phyloP scores from a whole-genome alignment of 2,329 filamentous ascomycete genomes.

The Fusarium denticulatum region DNA sequence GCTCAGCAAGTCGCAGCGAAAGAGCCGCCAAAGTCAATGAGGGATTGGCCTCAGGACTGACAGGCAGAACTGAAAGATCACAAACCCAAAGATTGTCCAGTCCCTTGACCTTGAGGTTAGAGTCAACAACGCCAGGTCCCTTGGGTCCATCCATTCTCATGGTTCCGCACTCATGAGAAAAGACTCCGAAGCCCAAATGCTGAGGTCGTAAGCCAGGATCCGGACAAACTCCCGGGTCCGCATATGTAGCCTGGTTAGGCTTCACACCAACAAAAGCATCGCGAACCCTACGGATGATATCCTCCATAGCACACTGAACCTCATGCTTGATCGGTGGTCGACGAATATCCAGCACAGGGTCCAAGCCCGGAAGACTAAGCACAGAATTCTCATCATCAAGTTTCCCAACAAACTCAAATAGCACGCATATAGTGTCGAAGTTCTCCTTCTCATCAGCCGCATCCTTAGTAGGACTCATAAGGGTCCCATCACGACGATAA shows the following conservation, averaged over 20 bases:
- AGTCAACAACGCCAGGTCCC: constrained; percentile 4
- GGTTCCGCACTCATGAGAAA: constrained; percentile 30
- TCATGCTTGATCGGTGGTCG: constrained; percentile 6
- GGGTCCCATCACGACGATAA: constrained; percentile 4
- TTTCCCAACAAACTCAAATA: constrained; percentile 23
- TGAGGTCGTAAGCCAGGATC: constrained; percentile 15
- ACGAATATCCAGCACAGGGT: constrained; percentile 15
- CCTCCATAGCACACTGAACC: constrained; percentile 22
- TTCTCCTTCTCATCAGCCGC: constrained; percentile 7
- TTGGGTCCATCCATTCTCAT: constrained; percentile 30
- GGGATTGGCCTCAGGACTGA: constrained; percentile 28
- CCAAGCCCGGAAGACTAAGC: constrained; percentile 10
- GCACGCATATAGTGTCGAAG: constrained; percentile 26
- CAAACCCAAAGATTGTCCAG: constrained; percentile 27
- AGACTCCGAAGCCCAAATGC: constrained; percentile 27
- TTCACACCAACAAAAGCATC: constrained; percentile 8
- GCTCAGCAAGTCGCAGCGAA: constrained; percentile 20
- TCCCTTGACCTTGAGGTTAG: constrained; percentile 12
- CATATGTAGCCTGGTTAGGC: background rate
- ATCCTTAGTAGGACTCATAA: constrained; percentile 5
- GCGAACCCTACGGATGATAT: background rate
- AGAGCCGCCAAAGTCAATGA: constrained; percentile 22
- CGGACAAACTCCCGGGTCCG: background rate
- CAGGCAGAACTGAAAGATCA: constrained; percentile 26
- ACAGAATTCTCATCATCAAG: constrained; percentile 18